phyloP scores from a whole-genome alignment of 75 land plant species.

The Pinus tabuliformis region DNA sequence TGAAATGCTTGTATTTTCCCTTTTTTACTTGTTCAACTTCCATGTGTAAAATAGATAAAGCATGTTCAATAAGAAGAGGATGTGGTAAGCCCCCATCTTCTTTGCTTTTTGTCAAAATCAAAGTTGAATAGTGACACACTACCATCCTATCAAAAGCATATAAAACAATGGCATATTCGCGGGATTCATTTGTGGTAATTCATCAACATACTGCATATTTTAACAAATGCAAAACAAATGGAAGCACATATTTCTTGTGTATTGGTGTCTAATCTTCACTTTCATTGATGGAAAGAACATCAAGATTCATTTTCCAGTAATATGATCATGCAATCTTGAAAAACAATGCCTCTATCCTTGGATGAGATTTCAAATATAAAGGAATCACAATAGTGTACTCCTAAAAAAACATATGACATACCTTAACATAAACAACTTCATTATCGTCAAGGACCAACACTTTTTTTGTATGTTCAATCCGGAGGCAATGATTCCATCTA shows the following conservation, averaged over 20 bases:
- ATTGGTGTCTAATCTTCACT: no score
- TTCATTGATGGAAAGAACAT: no score
- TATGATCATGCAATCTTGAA: neutral
- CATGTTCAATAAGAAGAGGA: no score
- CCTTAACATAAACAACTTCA: conserved; percentile 96
- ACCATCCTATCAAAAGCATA: conserved; percentile 64
- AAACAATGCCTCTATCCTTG: neutral
- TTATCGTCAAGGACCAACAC: conserved; percentile 87
- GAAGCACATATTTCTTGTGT: no score
- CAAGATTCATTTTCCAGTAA: no score
- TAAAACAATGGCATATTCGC: neutral
- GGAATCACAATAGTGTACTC: neutral
- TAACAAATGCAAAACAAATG: neutral
- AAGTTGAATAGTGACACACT: conserved; percentile 76
- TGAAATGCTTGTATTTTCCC: no score
- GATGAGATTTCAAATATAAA: neutral
- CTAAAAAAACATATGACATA: conserved; percentile 8
- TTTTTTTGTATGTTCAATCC: no score
- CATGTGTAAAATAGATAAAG: no score
- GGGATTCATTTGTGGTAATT: neutral
- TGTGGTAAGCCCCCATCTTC: conserved; percentile 3
- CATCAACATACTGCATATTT: neutral
- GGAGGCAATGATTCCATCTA: no score
- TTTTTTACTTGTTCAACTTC: no score
- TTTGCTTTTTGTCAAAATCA: conserved; percentile 66